A percentile compares a stretch with the other conserved stretches of the same genome.
phyloP scores from a whole-genome alignment of 2,329 filamentous ascomycete species.

The Epichloe hybrida region DNA sequence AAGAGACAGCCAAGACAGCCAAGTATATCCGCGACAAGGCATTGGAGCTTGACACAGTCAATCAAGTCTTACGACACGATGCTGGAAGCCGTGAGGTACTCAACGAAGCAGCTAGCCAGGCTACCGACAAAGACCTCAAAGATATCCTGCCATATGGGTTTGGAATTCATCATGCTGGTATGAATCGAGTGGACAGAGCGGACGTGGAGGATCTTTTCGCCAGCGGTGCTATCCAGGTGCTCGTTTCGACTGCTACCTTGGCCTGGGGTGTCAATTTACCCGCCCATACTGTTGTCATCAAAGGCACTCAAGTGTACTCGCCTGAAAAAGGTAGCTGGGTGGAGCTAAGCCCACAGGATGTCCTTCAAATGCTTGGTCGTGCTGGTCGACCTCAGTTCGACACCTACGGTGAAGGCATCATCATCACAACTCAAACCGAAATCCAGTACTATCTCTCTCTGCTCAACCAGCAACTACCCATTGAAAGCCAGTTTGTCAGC shows the following conservation, averaged over 20 bases:
- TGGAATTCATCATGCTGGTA: constrained; percentile 95
- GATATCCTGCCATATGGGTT: constrained; percentile 93
- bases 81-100: constrained; percentile 83
- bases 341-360: constrained; percentile 91
- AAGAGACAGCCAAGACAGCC: constrained; percentile 95
- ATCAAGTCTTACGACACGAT: constrained; percentile 86
- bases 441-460: constrained; percentile 96
- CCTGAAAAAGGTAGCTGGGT: constrained; percentile 99
- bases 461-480: constrained; percentile 92
- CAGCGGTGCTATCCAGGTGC: constrained; percentile 80
- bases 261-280: constrained; percentile 98
- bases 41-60: constrained; percentile 91
- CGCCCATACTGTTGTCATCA: constrained; percentile 96
- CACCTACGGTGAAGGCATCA: constrained; percentile 95
- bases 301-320: constrained; percentile 95
- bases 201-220: constrained; percentile 92
- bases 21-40: constrained; percentile 94
- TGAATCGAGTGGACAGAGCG: constrained; percentile 88
- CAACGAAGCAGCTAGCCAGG: constrained; percentile 67
- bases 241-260: constrained; percentile 94
- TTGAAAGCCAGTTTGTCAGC: constrained; percentile 91
- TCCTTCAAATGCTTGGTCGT: constrained; percentile 96
- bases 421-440: constrained; percentile 89
- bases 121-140: constrained; percentile 78
- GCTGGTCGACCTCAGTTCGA: constrained; percentile 94